Base-by-base conservation (phyloP, 805 yeast species). In the Nakazawaea wyomingensis region DNA sequence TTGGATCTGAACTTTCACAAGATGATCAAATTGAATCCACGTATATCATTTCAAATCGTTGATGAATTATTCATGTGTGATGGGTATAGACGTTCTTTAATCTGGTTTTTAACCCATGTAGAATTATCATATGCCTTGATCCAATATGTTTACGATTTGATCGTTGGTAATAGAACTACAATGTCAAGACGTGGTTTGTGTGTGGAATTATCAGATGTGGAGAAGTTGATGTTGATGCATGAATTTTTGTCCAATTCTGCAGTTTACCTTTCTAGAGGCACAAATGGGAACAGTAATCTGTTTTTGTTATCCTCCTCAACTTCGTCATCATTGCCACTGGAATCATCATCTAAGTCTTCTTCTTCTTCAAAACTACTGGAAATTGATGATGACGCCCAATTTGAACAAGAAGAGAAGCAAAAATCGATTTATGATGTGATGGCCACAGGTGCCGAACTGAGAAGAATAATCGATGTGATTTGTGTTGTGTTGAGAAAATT, bases 1-100 rank as follows among this genome's bases (percentile, higher is more conserved):
- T 54, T 64, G 7, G 68, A 64, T 44, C 55, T 54, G 58, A 64
- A 66, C 2, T 78, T 82, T 55, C 82, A 77, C 48, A 64, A 71
- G 31, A 63, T 80, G 45, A 52, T 82, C 16, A 67, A 66, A 19
- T 61, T 64, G 43, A 80, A 82, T 54, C 76, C 77, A 4, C 63
- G 68, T 9, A 61, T 79, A 3, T 72, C 80, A 0, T 73, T 77
- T 55, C 64, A 72, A 14, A 63, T 82, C 41, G 63, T 82, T 55
- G 89, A 82, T 58, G 91, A 85, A 59, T 62, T 85, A 68, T 63
- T 84, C 42, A 82, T 83, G 86, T 74, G 80, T 40, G 63, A 65
- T 44, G 88, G 88, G 0, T 73, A 69, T 50, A 69, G 90, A 51
- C 60, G 87, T 24, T 75, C 75, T 0, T 54, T 82, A 11, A 78